Evolutionary conservation across 106 monocot species (phyloP).

Genomic region (Iris macrosiphon): DNA sequence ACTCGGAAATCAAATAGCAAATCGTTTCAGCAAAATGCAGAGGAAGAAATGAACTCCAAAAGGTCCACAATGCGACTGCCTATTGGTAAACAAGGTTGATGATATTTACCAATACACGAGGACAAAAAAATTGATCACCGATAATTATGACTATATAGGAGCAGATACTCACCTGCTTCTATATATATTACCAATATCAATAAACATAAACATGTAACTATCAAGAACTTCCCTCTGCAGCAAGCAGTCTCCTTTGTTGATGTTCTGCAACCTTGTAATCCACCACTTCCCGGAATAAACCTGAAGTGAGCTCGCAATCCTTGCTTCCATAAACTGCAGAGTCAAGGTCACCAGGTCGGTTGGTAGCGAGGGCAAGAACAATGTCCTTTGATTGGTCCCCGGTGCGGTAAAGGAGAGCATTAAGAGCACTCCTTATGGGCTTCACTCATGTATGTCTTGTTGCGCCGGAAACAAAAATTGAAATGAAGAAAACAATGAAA

Average conservation of each 20-base stretch:
- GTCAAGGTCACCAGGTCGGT: slow-evolving; percentile 92
- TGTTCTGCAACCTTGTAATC: slow-evolving; percentile 98
- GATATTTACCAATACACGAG: neutral
- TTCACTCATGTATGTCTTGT: slow-evolving; percentile 87
- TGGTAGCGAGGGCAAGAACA: slow-evolving; percentile 84
- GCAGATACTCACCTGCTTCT: slow-evolving; percentile 9
- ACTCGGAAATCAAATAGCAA: no score
- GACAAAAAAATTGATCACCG: neutral
- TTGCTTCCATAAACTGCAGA: slow-evolving; percentile 92
- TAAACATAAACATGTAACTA: neutral
- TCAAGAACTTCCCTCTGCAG: slow-evolving; percentile 30
- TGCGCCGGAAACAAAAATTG: slow-evolving; percentile 36
- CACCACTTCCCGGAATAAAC: slow-evolving; percentile 69
- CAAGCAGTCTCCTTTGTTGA: slow-evolving; percentile 70
- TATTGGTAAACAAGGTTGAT: no score
- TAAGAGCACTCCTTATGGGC: slow-evolving; percentile 76
- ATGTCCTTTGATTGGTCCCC: slow-evolving; percentile 91
- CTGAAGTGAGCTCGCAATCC: slow-evolving; percentile 65
- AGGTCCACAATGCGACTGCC: no score
- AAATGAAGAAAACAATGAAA: no score
- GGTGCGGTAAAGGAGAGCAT: slow-evolving; percentile 81
- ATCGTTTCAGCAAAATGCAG: no score
- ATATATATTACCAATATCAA: neutral
- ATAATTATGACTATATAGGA: neutral
- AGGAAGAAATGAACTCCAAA: no score